Evolutionary conservation across 2,329 filamentous ascomycete genomes (phyloP), one percentile per base, ranked within the genome.

Genomic region (Diplodia seriata): DNA sequence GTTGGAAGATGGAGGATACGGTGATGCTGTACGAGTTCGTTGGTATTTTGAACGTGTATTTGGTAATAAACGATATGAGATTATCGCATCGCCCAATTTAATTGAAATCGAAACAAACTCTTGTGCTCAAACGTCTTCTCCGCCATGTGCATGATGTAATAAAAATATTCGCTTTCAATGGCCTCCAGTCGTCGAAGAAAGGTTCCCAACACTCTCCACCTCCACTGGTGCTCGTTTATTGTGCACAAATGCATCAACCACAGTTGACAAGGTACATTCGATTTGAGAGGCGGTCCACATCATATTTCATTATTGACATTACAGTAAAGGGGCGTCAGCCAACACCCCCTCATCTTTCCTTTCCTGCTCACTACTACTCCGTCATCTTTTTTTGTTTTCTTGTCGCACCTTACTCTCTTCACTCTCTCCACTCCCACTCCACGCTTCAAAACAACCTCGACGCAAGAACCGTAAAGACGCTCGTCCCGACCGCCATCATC

Each of bases 401-500:
- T 26, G 26, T 26, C 26, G 26, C 26, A 26, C 26, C 26, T 47
- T 6, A n/a, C 15, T 43, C 40, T 43, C n/a, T n/a, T n/a, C 40
- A 18, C 40, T 6, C 36, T 38, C 36, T 12, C 36, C 36, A 4
- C 11, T 2, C 36, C 36, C 1, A 33, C 36, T 11, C 9, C 36
- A 4, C 36, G 11, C 36, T 11, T 61, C 55, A 63, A 2, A 18
- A 23, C 9, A 63, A 12, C n/a, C 6, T 14, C 7, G 47, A 63
- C 4, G n/a, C 59, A 7, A 63, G 59, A n/a, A 51, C 36, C 5
- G 59, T n/a, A 14, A 63, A 31, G 31, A 63, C 33, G n/a, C 43
- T 50, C 59, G 36, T 63, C 11, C 59, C 59, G n/a, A 63, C 29
- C n/a, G 40, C 18, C 40, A n/a, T 47, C 40, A 47, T 47, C 18